Evolutionary conservation across 495 filamentous ascomycete species (phyloP), one percentile per base, ranked within the genome.

Genomic region (Saxophila tyrrhenica): DNA sequence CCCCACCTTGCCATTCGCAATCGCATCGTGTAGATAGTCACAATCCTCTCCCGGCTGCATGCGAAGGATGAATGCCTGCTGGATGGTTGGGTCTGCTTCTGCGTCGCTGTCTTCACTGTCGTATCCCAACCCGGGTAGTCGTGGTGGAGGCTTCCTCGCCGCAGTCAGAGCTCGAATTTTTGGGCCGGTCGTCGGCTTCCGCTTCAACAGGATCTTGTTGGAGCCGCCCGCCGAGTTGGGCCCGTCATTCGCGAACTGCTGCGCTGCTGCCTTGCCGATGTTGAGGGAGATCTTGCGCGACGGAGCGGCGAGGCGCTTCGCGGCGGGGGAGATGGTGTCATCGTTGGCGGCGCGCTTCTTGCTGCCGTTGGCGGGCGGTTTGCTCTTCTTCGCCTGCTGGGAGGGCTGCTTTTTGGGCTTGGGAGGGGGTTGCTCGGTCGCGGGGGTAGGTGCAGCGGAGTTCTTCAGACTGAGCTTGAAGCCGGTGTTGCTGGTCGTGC

Each of bases 51-150:
- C 89, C 0, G 87, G 87, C 44, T 78, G 62, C 85, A 96, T 95
- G 52, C 92, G 87, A 25, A 97, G 68, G 9, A 98, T 79, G 49
- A 96, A 86, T 56, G 91, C 80, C 58, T 89, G 82, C 65, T 96
- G 89, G 56, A 92, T 87, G 0, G 82, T 71, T 0, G 92, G 92
- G 62, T 98, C 92, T 2, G 73, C 63, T 67, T 98, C 92, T 7
- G 81, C 80, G 62, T 97, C 92, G 19, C 87, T 89, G 1, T 89
- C 87, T 67, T 97, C 92, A n/a, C 88, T 94, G 66, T 98, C 92
- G 68, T 97, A 98, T 8, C 89, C 94, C 20, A 92, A 87, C 16
- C 90, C 92, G 1, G 70, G 66, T 1, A 80, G 79, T 48, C 86
- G 75, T 21, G 70, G 71, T 0, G 85, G 81, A 25, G 48, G 48